These are phyloP conservation scores for Ambrosia hybrid DNA, from an alignment of 140 eudicot species.

Conservation along the genomic window DNA sequence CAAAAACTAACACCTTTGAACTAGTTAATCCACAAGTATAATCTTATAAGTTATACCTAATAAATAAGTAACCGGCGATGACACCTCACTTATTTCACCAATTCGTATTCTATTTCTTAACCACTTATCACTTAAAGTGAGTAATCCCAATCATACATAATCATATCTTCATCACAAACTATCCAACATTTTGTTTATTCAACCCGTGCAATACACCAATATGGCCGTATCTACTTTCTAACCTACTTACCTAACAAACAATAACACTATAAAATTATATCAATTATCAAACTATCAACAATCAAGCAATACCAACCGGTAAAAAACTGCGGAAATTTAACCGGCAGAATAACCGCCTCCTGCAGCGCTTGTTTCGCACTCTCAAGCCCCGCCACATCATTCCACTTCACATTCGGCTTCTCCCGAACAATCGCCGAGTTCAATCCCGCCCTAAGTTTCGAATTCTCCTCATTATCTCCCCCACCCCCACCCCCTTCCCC, in stretches of 20 bases:
- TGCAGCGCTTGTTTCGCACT: conserved; percentile 97
- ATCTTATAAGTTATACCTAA: no score
- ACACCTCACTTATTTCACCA: no score
- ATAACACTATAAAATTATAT: background rate
- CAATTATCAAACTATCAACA: background rate
- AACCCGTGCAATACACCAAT: no score
- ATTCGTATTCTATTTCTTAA: no score
- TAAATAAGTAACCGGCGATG: no score
- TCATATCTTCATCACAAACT: no score
- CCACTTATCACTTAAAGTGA: no score
- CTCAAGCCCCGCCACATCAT: conserved; percentile 95
- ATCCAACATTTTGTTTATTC: no score
- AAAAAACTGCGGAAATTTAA: conserved; percentile 94
- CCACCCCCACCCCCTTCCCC: conserved; percentile 54
- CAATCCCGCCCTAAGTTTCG: conserved; percentile 82
- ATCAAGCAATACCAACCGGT: conserved; percentile 47
- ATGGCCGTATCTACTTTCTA: no score
- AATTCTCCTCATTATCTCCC: conserved; percentile 83
- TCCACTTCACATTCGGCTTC: conserved; percentile 97
- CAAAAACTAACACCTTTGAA: background rate
- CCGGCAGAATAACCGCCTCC: conserved; percentile 97
- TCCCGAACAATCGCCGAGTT: conserved; percentile 90
- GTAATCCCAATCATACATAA: no score
- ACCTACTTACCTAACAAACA: background rate
- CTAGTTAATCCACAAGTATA: background rate